Base-by-base conservation (phyloP, 2,329 filamentous ascomycete species). In the Parascedosporium putredinis region DNA sequence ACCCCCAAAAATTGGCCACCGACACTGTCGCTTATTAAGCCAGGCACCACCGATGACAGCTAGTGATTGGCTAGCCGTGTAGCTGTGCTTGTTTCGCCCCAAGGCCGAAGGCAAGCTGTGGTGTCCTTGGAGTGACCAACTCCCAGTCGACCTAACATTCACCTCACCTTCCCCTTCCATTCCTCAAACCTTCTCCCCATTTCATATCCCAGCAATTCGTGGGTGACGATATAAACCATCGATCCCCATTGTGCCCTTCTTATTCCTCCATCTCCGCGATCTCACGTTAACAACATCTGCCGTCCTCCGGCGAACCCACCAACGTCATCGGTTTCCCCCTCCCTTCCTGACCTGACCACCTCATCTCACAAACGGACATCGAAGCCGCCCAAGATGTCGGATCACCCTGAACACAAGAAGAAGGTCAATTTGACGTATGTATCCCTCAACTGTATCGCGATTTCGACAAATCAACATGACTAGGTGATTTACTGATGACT, bases 401-500 rank as follows among this genome's bases (percentile, higher is more conserved):
- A 80, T 57, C 80, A 86, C 64, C 79, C 81, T 54, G 77, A 86
- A 54, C 75, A 81, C 60, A 89, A 88, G 80, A 83, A 84, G 73
- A 89, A 88, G 82, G 84, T 83, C 68, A 86, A 91, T 70, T 67
- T 91, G 69, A 78, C 80, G 87, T 91, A 79, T 66, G 86, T 71
- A 18, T n/a, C 47, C 22, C 20, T 16, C 12, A 23, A 12, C 40
- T 1, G 22, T 9, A 23, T 23, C 8, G 20, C 14, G 16, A 8
- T 20, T 42, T 23, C 16, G 20, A 22, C 20, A 42, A 20, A 10
- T 20, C 16, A 20, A 12, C 16, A 6, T 24, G 16, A 22, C 20
- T 16, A 18, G 5, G 23, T 43, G 23, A 50, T 24, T 29, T 29
- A 25, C 25, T 51, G n/a, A 4, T 34, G 43, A n/a, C n/a, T n/a